A percentile compares a stretch with the other conserved stretches of the same genome.
Evolutionary conservation across 768 basidiomycete genomes (phyloP).

Genomic region (Phaeotremella skinneri): DNA sequence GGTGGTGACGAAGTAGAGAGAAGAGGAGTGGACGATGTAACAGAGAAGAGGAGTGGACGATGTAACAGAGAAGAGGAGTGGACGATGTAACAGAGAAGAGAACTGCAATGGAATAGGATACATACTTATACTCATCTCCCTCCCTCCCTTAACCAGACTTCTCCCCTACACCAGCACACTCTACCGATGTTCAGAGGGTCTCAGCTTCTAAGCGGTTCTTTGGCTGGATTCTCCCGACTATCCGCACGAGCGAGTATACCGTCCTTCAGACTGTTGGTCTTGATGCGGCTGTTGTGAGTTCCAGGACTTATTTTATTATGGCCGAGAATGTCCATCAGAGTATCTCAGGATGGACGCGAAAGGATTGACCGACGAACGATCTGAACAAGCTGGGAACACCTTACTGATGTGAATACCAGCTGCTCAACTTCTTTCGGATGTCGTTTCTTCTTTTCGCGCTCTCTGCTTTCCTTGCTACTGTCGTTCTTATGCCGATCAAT

Average conservation of each 20-base stretch:
- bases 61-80: too few species aligned
- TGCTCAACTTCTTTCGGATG: constrained; percentile 93
- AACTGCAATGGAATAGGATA: too few species aligned
- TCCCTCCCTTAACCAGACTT: constrained; percentile 24
- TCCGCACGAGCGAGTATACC: constrained; percentile 84
- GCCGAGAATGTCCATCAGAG: not conserved
- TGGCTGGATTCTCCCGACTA: constrained; percentile 93
- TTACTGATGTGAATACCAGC: constrained; percentile 54
- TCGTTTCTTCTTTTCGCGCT: constrained; percentile 86
- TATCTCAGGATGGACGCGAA: too few species aligned
- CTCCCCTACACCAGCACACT: constrained; percentile 37
- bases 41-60: too few species aligned
- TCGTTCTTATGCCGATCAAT: constrained; percentile 93
- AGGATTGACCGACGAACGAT: too few species aligned
- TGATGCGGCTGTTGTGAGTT: constrained; percentile 88
- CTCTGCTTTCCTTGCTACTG: constrained; percentile 74
- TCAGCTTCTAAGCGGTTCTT: constrained; percentile 59
- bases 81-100: too few species aligned
- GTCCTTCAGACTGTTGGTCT: constrained; percentile 94
- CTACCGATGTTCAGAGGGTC: constrained; percentile 18
- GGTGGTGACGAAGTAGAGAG: too few species aligned
- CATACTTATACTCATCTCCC: too few species aligned
- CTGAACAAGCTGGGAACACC: constrained; percentile 1
- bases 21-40: too few species aligned
- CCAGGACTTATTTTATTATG: not conserved